phyloP scores from a whole-genome alignment of 2,329 filamentous ascomycete genomes.

The Setomelanomma holmii region DNA sequence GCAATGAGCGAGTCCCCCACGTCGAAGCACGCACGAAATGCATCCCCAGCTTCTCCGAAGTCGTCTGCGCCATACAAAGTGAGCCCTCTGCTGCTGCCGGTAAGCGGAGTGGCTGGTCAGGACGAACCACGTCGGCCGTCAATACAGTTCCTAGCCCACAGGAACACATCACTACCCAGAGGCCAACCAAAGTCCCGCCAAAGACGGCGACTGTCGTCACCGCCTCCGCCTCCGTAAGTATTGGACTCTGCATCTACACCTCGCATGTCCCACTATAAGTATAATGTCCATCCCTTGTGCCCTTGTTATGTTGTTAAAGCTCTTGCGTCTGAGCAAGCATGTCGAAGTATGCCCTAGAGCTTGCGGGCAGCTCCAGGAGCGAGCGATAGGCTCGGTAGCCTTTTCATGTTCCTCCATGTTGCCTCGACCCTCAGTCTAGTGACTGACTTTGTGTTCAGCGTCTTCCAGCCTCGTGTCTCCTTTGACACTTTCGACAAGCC shows the following conservation, averaged over 20 bases:
- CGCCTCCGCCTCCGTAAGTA: constrained; percentile 53
- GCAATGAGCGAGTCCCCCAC: constrained; percentile 47
- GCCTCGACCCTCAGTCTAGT: constrained; percentile 14
- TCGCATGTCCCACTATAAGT: constrained; percentile 7
- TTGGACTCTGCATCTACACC: constrained; percentile 8
- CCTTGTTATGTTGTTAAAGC: too few relatives aligned
- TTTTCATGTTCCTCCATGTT: constrained; percentile 27
- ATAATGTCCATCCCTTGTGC: constrained; percentile 1
- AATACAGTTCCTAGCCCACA: constrained; percentile 48
- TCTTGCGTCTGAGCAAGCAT: constrained; percentile 26
- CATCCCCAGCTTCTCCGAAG: constrained; percentile 33
- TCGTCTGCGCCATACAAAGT: constrained; percentile 22
- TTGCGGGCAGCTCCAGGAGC: constrained; percentile 23
- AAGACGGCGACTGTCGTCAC: constrained; percentile 48
- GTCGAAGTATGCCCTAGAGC: constrained; percentile 34
- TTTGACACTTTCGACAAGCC: constrained; percentile 77
- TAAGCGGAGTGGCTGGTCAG: constrained; percentile 23
- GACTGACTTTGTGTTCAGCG: constrained; percentile 49
- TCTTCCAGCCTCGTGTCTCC: constrained; percentile 72
- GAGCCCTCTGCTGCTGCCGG: constrained; percentile 36
- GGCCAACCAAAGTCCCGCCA: constrained; percentile 43
- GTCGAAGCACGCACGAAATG: constrained; percentile 33
- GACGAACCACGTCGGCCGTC: constrained; percentile 45
- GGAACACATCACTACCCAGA: constrained; percentile 38
- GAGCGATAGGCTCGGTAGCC: constrained; percentile 26